A percentile compares a stretch with the other conserved stretches of the same genome.
phyloP scores from a whole-genome alignment of 768 basidiomycete species.

The Kwoniella bestiolae region DNA sequence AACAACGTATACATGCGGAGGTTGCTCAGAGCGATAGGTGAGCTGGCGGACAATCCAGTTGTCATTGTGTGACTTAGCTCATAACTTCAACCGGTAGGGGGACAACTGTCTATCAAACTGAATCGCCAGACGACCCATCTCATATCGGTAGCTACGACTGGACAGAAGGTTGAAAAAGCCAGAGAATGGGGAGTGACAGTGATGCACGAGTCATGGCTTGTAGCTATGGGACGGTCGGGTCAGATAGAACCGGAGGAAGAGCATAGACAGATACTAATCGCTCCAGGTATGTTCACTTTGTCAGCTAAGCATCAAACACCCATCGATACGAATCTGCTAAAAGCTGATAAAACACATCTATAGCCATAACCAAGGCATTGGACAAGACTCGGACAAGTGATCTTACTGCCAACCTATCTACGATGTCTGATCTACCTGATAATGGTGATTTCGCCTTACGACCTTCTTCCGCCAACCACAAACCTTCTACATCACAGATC shows the following conservation, averaged over 20 bases:
- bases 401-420: conserved; percentile 29
- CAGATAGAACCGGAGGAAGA: conserved; percentile 28
- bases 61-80: neutral
- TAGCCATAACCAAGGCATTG: neutral
- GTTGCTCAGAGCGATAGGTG: conserved; percentile 72
- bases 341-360: conserved; percentile 1
- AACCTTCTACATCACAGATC: neutral
- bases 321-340: neutral
- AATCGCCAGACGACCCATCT: conserved; percentile 72
- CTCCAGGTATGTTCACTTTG: neutral
- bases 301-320: too few relatives aligned
- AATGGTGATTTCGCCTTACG: conserved; percentile 16
- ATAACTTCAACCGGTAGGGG: conserved; percentile 28
- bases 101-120: conserved; percentile 62
- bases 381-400: conserved; percentile 8
- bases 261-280: conserved; percentile 10
- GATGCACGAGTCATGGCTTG: conserved; percentile 74
- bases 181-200: conserved; percentile 76
- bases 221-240: conserved; percentile 65
- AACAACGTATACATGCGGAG: conserved; percentile 70
- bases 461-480: conserved; percentile 4
- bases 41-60: conserved; percentile 52
- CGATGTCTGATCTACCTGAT: conserved; percentile 27
- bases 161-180: conserved; percentile 79
- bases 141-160: conserved; percentile 71